These are phyloP conservation scores for Exobasidium rhododendri DNA, from an alignment of 1,284 basidiomycete species.

Conservation along the genomic window DNA sequence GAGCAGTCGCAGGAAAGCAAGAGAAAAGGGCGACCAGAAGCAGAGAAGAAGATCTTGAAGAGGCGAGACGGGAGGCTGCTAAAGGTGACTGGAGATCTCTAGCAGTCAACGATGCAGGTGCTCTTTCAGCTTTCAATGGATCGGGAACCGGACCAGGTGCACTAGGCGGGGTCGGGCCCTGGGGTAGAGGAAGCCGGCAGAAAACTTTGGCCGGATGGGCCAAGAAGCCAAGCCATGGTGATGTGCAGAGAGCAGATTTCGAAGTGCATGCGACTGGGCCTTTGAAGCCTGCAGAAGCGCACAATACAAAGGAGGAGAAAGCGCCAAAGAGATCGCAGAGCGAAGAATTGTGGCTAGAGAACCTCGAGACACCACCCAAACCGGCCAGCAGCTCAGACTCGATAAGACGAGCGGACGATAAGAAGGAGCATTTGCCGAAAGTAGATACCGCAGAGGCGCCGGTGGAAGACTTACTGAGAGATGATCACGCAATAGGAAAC, in stretches of 20 bases:
- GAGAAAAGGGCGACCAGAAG: background rate
- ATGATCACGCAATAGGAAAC: slow-evolving; percentile 26
- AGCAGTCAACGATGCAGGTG: background rate
- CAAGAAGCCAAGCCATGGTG: background rate
- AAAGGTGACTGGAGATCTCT: slow-evolving; percentile 1
- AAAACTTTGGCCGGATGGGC: slow-evolving; percentile 10
- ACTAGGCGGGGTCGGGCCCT: slow-evolving; percentile 1
- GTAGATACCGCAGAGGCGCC: background rate
- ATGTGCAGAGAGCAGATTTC: background rate
- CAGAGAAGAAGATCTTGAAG: slow-evolving; percentile 1
- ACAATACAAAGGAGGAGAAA: slow-evolving; percentile 4
- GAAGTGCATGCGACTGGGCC: background rate
- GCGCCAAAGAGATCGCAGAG: background rate
- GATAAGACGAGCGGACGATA: background rate
- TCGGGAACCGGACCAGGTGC: background rate
- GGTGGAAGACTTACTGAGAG: too few species aligned
- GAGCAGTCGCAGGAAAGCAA: background rate
- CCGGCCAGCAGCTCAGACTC: background rate
- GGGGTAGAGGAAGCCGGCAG: slow-evolving; percentile 9
- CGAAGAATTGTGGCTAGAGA: slow-evolving; percentile 7
- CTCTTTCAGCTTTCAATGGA: background rate
- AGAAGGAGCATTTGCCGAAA: background rate
- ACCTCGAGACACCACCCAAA: slow-evolving; percentile 17
- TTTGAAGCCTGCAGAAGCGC: background rate
- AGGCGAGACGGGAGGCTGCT: background rate